Base-by-base conservation (phyloP, 2,329 filamentous ascomycete genomes). In the Pyricularia pennisetigena region DNA sequence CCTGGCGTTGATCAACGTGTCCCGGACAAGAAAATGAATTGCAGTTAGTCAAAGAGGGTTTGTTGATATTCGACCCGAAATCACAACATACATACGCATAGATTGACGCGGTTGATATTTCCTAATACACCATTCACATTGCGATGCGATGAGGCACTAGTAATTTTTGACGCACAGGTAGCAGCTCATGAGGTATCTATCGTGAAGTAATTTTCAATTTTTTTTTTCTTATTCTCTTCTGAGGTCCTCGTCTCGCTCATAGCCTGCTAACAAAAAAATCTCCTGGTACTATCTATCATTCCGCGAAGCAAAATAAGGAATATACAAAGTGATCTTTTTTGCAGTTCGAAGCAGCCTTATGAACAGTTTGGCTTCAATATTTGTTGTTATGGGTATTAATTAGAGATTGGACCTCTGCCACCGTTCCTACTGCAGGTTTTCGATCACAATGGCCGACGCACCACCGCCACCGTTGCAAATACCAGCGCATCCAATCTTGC, bases 401-500 rank as follows among this genome's bases (percentile, higher is more conserved):
- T 23, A 61, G 57, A 61, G 57, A 28, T 61, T 61, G 57, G 57
- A 28, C 57, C 24, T 61, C 57, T 28, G 57, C 24, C 57, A 54
- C 16, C 20, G 57, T 68, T 75, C 77, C 79, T 80, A 86, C 80
- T 86, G 83, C 75, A 88, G 77, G 76, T 79, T 88, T 85, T 99
- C 95, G 75, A 99, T 88, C 71, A 99, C 92, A 73, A 99, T 82
- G 69, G 95, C 95, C 75, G 92, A 97, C 70, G 95, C 95, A 78
- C 95, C 95, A 74, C 95, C 95, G 69, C 95, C 95, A 72, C 95
- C 95, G 80, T 99, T 99, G 88, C 95, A 99, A 77, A 99, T 98
- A 76, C 92, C 95, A 57, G 92, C 94, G 76, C 89, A 91, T 69
- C 95, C 95, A 78, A 98, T 89, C 89, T 96, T 97, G 75, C 88